These are phyloP conservation scores for Falciphora oryzae DNA, from an alignment of 2,329 filamentous ascomycete species.

Conservation along the genomic window DNA sequence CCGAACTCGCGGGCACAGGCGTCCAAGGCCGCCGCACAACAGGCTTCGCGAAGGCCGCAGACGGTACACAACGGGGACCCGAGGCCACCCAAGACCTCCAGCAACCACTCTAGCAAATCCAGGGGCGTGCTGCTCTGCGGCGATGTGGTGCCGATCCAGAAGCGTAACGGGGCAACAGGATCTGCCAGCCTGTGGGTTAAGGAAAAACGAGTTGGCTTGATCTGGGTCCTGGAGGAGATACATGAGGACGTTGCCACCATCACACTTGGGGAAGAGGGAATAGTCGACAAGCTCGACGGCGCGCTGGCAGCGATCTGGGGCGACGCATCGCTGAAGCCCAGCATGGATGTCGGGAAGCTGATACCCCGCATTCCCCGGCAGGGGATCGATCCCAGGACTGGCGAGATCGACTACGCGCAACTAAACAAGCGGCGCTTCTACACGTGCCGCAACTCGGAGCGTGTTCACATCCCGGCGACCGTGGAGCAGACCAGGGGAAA, in stretches of 20 bases:
- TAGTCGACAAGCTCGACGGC: conserved; percentile 65
- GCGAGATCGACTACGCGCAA: conserved; percentile 72
- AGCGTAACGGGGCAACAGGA: conserved; percentile 85
- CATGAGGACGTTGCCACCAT: conserved; percentile 85
- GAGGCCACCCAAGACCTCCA: conserved; percentile 47
- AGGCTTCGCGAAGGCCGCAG: conserved; percentile 54
- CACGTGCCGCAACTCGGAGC: conserved; percentile 72
- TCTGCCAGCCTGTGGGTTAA: conserved; percentile 98
- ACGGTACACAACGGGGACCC: conserved; percentile 54
- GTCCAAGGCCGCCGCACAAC: conserved; percentile 36
- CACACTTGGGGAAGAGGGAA: conserved; percentile 69
- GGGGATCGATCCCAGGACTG: conserved; percentile 61
- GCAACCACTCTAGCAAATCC: conserved; percentile 69
- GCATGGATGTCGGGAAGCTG: conserved; percentile 70
- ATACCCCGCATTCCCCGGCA: conserved; percentile 78
- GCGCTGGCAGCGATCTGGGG: conserved; percentile 85
- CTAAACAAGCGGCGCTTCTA: conserved; percentile 71
- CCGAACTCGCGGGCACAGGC: conserved; percentile 54
- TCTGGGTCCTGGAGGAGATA: conserved; percentile 98
- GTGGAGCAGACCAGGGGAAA: conserved; percentile 67
- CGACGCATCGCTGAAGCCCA: conserved; percentile 56
- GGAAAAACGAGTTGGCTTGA: conserved; percentile 87
- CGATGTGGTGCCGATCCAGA: conserved; percentile 97
- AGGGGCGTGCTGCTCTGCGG: conserved; percentile 80
- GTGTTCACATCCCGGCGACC: conserved; percentile 77